Conservation (phyloP, 371 early-diverging fungal genomes). For the Mortierella sp. region DNA sequence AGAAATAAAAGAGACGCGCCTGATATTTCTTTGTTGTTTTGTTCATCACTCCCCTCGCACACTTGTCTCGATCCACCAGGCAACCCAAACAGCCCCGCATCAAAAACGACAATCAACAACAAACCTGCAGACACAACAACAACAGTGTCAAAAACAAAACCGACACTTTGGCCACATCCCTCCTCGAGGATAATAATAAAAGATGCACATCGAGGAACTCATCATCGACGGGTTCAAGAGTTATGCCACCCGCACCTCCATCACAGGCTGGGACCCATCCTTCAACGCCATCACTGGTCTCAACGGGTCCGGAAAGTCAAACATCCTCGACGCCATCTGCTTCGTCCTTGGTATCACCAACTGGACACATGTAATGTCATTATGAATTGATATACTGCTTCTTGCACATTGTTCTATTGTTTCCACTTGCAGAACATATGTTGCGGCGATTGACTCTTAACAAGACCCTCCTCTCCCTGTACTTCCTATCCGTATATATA, state of each 20-base stretch:
- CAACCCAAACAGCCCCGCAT: too few species aligned
- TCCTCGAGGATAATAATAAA: not conserved
- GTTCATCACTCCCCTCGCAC: not conserved
- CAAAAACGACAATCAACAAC: not conserved
- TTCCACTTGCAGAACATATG: too few species aligned
- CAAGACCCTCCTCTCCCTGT: not conserved
- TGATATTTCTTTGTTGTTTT: not conserved
- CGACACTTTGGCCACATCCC: not conserved
- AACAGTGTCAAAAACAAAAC: not conserved
- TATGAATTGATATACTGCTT: not conserved
- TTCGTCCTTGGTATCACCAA: conserved; percentile 98
- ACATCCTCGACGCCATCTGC: conserved; percentile 99
- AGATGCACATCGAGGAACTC: conserved; percentile 95
- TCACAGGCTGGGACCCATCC: conserved; percentile 95
- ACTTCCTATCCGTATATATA: not conserved
- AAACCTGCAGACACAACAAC: not conserved
- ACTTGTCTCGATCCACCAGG: not conserved
- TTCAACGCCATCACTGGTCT: conserved; percentile 99
- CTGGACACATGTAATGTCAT: conserved; percentile 74
- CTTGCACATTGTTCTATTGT: too few species aligned
- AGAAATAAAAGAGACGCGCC: not conserved
- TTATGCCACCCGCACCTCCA: conserved; percentile 95
- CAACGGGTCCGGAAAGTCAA: conserved; percentile 99
- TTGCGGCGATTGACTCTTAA: too few species aligned
- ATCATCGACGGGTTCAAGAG: conserved; percentile 99